phyloP scores from a whole-genome alignment of 148 eudicot genomes.

The Cornus suecica region DNA sequence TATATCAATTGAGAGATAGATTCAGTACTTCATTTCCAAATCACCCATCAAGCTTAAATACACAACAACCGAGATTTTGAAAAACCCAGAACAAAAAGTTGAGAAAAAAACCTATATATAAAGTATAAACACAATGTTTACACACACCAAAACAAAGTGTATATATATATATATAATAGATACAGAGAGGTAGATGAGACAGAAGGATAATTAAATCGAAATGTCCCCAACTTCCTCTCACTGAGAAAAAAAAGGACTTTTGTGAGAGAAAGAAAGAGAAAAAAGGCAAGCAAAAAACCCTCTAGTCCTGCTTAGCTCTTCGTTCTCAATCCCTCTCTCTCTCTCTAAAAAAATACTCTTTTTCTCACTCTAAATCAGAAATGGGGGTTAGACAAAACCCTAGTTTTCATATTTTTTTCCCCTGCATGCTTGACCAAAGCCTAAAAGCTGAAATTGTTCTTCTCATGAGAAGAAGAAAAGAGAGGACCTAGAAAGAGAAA shows the following conservation, averaged over 20 bases:
- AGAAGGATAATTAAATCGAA: conserved; percentile 57
- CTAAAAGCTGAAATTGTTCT: conserved; percentile 9
- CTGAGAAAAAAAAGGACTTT: not conserved
- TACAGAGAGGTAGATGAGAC: conserved; percentile 78
- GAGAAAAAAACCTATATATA: not conserved
- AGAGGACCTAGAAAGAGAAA: conserved; percentile 4
- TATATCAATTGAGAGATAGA: not conserved
- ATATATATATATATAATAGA: no score
- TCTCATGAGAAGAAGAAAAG: conserved; percentile 16
- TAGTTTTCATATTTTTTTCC: conserved; percentile 22
- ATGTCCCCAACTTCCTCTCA: conserved; percentile 64
- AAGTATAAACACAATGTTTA: not conserved
- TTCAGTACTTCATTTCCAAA: not conserved
- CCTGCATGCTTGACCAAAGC: conserved; percentile 56
- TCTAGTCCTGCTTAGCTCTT: conserved; percentile 10
- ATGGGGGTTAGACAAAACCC: conserved; percentile 14
- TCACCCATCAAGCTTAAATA: no score
- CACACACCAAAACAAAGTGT: not conserved
- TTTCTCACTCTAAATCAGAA: not conserved
- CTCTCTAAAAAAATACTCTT: not conserved
- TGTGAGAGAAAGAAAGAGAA: conserved; percentile 28
- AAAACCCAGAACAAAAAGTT: not conserved
- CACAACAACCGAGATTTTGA: not conserved
- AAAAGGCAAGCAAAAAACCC: conserved; percentile 9
- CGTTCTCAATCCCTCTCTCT: conserved; percentile 32